Percentiles rank a stretch among this genome's conserved stretches.
Evolutionary conservation across 1,284 basidiomycete genomes (phyloP).

Genomic region (Afroboletus lepidellus): DNA sequence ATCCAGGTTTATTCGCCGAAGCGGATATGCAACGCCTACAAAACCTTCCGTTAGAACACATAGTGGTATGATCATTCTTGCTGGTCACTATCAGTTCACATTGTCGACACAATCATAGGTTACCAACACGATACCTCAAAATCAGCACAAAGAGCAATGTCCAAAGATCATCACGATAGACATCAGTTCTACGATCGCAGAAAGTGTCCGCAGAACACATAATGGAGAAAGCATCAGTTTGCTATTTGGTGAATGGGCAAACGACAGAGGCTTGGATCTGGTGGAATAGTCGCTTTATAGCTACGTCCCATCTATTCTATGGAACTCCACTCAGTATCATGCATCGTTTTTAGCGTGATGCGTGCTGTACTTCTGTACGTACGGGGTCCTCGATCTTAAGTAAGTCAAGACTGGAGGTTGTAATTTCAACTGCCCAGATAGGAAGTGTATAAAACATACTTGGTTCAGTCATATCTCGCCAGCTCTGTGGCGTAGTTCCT

Average conservation of each 20-base stretch:
- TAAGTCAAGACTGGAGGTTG: neutral
- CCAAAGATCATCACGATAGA: slow-evolving; percentile 77
- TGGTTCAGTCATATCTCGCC: neutral
- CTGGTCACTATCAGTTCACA: neutral
- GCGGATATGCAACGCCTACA: slow-evolving; percentile 77
- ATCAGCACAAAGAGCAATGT: slow-evolving; percentile 50
- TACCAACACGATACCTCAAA: slow-evolving; percentile 79
- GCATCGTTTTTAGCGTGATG: neutral
- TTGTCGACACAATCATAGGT: slow-evolving; percentile 40
- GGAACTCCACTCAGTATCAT: neutral
- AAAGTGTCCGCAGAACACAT: slow-evolving; percentile 95
- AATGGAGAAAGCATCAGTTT: slow-evolving; percentile 91
- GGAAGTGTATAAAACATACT: neutral
- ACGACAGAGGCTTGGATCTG: slow-evolving; percentile 44
- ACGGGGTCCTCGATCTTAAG: neutral
- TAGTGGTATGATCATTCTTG: slow-evolving; percentile 72
- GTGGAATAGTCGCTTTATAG: slow-evolving; percentile 19
- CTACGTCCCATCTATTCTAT: neutral
- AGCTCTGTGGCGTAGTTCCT: no score
- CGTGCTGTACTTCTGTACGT: neutral
- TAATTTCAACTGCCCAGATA: neutral
- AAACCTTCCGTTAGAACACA: slow-evolving; percentile 77
- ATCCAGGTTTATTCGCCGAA: slow-evolving; percentile 81
- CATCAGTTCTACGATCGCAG: slow-evolving; percentile 88
- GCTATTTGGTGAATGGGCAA: slow-evolving; percentile 78